Evolutionary conservation across 2,329 filamentous ascomycete species (phyloP).

Genomic region (Phaeosphaeriaceae sp.): DNA sequence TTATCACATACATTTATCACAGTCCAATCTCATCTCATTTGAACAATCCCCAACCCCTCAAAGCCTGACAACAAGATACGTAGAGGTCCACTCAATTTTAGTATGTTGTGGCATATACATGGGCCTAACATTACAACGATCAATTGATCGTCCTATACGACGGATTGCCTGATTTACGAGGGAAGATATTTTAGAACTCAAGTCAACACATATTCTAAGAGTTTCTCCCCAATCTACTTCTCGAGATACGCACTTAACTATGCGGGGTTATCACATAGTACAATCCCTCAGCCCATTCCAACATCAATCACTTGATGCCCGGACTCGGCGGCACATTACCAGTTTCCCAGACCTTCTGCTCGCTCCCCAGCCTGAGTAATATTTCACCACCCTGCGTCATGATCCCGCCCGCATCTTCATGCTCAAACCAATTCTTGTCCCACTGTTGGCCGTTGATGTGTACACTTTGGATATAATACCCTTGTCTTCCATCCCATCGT

Average conservation of each 20-base stretch:
- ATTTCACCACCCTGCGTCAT: constrained; percentile 46
- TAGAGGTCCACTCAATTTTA: too few species aligned
- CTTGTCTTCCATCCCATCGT: constrained; percentile 52
- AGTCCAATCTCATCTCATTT: too few species aligned
- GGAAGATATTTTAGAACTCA: too few species aligned
- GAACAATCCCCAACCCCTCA: too few species aligned
- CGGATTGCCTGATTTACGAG: too few species aligned
- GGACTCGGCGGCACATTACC: constrained; percentile 43
- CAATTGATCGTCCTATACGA: too few species aligned
- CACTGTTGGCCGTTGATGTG: constrained; percentile 60
- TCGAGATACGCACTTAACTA: neutral
- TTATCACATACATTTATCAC: too few species aligned
- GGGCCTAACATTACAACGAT: too few species aligned
- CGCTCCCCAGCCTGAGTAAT: constrained; percentile 35
- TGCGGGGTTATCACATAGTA: neutral
- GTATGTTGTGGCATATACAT: too few species aligned
- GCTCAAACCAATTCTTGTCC: constrained; percentile 63
- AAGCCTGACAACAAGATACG: too few species aligned
- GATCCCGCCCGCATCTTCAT: constrained; percentile 52
- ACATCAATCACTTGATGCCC: constrained; percentile 40
- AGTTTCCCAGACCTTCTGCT: constrained; percentile 39
- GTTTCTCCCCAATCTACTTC: neutral
- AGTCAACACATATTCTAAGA: too few species aligned
- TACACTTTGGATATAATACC: constrained; percentile 61
- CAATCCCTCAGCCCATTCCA: neutral